These are phyloP conservation scores for Cyclotella baltica DNA, from an alignment of 108 stramenopile species.

Conservation along the genomic window DNA sequence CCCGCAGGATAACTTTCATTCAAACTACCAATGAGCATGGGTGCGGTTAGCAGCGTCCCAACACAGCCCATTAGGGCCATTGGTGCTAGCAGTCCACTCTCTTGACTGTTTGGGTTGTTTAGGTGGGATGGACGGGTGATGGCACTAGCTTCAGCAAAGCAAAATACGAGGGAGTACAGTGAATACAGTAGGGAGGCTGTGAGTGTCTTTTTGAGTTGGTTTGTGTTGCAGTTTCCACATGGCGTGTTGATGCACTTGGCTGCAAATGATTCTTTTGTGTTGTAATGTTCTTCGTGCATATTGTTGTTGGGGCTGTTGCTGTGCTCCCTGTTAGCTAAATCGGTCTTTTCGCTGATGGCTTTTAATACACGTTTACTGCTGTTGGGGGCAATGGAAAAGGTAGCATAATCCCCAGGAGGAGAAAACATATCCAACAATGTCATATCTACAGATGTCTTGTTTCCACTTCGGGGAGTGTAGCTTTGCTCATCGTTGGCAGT, in stretches of 20 bases:
- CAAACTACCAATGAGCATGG: constrained; percentile 29
- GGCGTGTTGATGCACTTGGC: too few species aligned
- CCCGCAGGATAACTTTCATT: constrained; percentile 33
- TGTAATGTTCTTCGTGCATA: neutral
- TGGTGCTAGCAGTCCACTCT: constrained; percentile 32
- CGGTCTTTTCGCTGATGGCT: constrained; percentile 10
- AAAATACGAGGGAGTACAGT: constrained; percentile 73
- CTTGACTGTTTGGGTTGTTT: constrained; percentile 3
- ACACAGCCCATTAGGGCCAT: constrained; percentile 48
- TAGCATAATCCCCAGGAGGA: constrained; percentile 10
- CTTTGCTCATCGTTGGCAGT: too few species aligned
- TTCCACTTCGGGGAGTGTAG: neutral
- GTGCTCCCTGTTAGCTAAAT: neutral
- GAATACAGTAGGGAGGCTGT: constrained; percentile 50
- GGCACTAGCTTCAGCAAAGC: constrained; percentile 68
- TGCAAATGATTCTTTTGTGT: too few species aligned
- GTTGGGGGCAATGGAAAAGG: constrained; percentile 7
- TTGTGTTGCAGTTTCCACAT: constrained; percentile 1
- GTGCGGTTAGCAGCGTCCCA: constrained; percentile 25
- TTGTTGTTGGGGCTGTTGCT: neutral
- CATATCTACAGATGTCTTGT: neutral
- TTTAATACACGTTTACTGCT: constrained; percentile 11
- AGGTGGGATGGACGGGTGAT: constrained; percentile 63
- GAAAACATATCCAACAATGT: constrained; percentile 9
- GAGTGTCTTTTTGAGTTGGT: constrained; percentile 42